phyloP scores from a whole-genome alignment of 2,329 filamentous ascomycete genomes.

The Arthrinium phaeospermum region DNA sequence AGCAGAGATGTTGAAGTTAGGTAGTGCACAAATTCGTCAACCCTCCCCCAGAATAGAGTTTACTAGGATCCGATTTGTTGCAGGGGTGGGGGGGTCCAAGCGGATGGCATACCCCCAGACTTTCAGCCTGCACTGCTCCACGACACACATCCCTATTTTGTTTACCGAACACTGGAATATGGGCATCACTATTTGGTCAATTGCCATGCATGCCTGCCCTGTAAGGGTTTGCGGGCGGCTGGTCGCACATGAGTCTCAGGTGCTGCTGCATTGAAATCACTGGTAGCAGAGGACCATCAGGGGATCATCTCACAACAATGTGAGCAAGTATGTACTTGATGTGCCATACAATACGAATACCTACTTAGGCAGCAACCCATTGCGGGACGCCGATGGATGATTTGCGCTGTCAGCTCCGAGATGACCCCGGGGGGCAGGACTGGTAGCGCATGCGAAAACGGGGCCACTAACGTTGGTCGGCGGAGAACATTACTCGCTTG shows the following conservation, averaged over 20 bases:
- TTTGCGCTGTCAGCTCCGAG: conserved; percentile 16
- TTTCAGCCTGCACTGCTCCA: neutral
- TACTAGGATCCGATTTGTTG: neutral
- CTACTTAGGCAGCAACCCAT: neutral
- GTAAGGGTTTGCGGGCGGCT: neutral
- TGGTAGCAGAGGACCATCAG: too few species aligned
- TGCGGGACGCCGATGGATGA: neutral
- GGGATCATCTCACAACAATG: too few species aligned
- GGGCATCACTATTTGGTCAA: neutral
- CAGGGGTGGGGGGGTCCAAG: neutral
- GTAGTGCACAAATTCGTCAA: too few species aligned
- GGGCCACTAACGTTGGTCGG: conserved; percentile 1
- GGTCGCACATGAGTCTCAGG: neutral
- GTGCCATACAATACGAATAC: neutral
- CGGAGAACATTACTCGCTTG: conserved; percentile 8
- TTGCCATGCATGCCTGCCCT: neutral
- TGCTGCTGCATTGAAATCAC: neutral
- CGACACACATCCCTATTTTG: neutral
- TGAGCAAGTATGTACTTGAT: neutral
- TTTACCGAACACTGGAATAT: neutral
- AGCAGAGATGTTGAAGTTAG: neutral
- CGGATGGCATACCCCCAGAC: neutral
- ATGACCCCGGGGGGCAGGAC: neutral
- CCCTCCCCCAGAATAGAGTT: neutral
- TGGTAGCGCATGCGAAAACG: neutral